Base-by-base conservation (phyloP, 768 basidiomycete species). In the Sarcodon aspratus region DNA sequence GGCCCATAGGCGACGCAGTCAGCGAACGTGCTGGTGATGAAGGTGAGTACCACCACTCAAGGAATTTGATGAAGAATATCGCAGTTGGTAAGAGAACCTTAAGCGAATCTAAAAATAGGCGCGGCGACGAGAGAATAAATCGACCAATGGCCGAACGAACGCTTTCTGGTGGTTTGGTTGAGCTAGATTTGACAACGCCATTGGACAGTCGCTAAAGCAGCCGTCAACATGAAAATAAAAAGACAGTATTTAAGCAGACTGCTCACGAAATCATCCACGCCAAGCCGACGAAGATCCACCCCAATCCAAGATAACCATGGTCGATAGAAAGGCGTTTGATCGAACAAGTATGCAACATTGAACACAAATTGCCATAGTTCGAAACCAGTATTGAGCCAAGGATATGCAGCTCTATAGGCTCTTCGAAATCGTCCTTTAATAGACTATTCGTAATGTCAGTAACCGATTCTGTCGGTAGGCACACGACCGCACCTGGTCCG, bases 41-140 rank as follows among this genome's bases (percentile, higher is more conserved):
- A 17, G 96, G 93, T 4, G 92, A 94, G 61, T 98, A 98, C 93
- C 95, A 99, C 93, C 96, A 99, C 66, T 98, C 93, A 43, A 96
- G 71, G 66, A 98, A 94, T 65, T 93, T 95, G 70, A 99, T 72
- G 61, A 90, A 87, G 65, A 99, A 95, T 50, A 99, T 92, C 37
- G 85, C 84, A 15, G 83, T 86, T 12, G 90, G 95, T 33, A 93
- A 75, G 43, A 89, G 71, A 44, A 88, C 67, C 51, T 82, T 78
- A 36, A 93, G 69, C 2, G 87, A 90, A 61, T 92, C 86, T 33
- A 93, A 71, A 8, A 86, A 56, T 38, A 82, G 63, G 45, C 71
- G 75, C 7, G 86, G 88, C 7, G 79, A 76, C 17, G 65, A 63
- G 45, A 66, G 53, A 13, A 86, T 52, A 33, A 79, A 57, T 31